Percentiles rank a stretch among this genome's conserved stretches.
Conservation (phyloP, 371 early-diverging fungal genomes). For the Lichtheimia hyalospora region DNA sequence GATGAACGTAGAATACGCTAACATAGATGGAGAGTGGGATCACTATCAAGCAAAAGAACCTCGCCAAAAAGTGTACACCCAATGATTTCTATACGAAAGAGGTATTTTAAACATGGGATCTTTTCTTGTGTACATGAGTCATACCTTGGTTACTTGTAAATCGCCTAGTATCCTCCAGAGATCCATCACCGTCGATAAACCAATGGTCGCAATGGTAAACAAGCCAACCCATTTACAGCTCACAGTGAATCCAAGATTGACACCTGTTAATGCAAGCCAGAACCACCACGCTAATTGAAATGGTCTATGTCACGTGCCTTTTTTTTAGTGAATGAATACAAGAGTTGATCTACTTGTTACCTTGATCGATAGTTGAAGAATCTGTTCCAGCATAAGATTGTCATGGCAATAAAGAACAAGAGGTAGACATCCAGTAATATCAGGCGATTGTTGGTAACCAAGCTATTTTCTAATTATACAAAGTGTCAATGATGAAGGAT, state of each 20-base stretch:
- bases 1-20: conserved; percentile 87
- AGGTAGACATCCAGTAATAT: conserved; percentile 91
- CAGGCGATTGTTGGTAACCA: conserved; percentile 86
- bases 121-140: conserved; percentile 1
- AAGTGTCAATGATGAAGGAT: conserved; percentile 3
- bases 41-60: conserved; percentile 75
- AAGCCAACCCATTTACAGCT: conserved; percentile 93
- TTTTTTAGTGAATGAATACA: too few species aligned
- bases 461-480: conserved; percentile 73
- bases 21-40: conserved; percentile 85
- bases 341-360: background rate
- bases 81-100: conserved; percentile 51
- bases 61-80: conserved; percentile 61
- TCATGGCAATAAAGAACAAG: conserved; percentile 78
- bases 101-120: background rate
- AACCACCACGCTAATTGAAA: conserved; percentile 69
- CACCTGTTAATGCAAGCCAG: conserved; percentile 73
- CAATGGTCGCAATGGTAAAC: conserved; percentile 84
- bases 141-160: conserved; percentile 54
- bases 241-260: conserved; percentile 65
- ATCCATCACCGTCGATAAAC: conserved; percentile 79
- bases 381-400: conserved; percentile 74
- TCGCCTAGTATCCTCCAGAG: conserved; percentile 87
- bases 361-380: conserved; percentile 63
- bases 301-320: conserved; percentile 29